Base-by-base conservation (phyloP, 1,284 basidiomycete species). In the Termitomyces sp. region DNA sequence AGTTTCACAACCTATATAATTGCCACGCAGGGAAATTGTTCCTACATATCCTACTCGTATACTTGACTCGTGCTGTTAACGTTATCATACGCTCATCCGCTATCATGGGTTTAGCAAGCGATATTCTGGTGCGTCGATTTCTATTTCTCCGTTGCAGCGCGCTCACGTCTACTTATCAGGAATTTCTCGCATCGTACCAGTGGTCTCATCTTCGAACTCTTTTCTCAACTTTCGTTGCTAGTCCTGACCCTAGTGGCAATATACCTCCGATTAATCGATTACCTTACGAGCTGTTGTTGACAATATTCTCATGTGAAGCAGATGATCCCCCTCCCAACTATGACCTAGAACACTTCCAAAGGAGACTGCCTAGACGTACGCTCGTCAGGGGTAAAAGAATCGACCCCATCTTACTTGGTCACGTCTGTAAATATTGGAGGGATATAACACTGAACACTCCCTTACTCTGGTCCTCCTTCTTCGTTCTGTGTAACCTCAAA, bases 351-450 rank as follows among this genome's bases (percentile, higher is more conserved):
- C 11, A 5, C 28, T 53, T 37, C 0, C 8, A 26, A 14, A 38
- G 28, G 19, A 37, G 35, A 14, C 6, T 14, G 9, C 34, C 19
- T 19, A 24, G 46, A 2, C 30, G 21, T 3, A 43, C 46, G 3
- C 19, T 49, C 28, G 19, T 16, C 13, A 9, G 28, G 6, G 16
- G 34, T 18, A 38, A 43, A 3, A 43, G 19, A 33, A 35, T 49
- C n/a, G 35, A 53, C 37, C 52, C 46, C 5, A 7, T 49, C 10
- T 14, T 44, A 28, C 46, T 53, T 33, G 41, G 52, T 21, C 31
- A 51, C 31, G 50, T 52, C 14, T 52, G 50, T 30, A 39, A 43
- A 13, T 19, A 34, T 3, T 49, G 52, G 40, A 53, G 51, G 33
- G 18, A 28, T 6, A 1, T 48, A 21, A 49, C 46, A 21, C 34